phyloP scores from a whole-genome alignment of 2,329 filamentous ascomycete genomes.

The Phoma sp. region DNA sequence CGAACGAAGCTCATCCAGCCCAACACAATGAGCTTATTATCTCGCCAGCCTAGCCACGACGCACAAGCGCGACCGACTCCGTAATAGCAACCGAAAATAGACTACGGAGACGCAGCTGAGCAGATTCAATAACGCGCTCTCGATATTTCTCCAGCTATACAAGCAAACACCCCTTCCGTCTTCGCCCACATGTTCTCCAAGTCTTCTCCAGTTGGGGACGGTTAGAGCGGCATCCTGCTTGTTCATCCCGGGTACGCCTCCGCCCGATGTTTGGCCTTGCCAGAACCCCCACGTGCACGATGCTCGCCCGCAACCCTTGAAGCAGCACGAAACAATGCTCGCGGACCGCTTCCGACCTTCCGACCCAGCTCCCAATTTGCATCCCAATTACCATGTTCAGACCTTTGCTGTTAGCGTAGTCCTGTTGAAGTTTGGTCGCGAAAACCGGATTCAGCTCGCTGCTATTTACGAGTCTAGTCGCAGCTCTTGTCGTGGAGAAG shows the following conservation, averaged over 20 bases:
- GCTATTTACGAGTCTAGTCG: neutral
- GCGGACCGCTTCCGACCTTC: neutral
- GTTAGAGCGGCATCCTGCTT: constrained; percentile 9
- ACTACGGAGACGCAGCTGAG: neutral
- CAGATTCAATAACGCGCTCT: neutral
- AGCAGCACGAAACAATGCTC: neutral
- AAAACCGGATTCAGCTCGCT: neutral
- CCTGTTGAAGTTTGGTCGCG: neutral
- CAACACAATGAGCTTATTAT: constrained; percentile 12
- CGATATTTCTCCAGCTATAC: neutral
- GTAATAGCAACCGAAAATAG: neutral
- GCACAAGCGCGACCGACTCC: neutral
- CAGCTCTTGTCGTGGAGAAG: neutral
- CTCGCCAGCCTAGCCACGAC: neutral
- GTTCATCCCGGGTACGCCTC: neutral
- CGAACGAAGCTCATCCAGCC: constrained; percentile 10
- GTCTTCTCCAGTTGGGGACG: constrained; percentile 8
- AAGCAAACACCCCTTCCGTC: neutral
- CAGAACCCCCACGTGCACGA: constrained; percentile 7
- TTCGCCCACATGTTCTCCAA: constrained; percentile 1
- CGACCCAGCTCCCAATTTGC: neutral
- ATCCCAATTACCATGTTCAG: neutral
- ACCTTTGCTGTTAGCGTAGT: constrained; percentile 1
- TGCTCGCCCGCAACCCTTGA: neutral
- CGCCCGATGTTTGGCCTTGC: neutral